Base-by-base conservation (phyloP, 257 asterid species). In the Solanum tarapatanum region DNA sequence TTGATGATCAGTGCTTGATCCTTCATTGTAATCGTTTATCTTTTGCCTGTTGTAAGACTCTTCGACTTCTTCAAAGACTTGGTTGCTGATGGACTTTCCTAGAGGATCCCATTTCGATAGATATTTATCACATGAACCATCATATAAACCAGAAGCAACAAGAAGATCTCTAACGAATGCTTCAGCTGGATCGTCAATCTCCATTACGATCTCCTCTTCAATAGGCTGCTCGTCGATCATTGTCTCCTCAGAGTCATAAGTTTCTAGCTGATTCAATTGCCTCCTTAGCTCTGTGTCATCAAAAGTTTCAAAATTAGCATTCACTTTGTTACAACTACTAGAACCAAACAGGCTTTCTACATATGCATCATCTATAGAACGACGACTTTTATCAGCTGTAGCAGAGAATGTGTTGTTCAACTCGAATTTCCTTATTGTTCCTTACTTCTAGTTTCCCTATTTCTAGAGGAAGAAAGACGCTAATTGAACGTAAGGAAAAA, bases 141-240 rank as follows among this genome's bases (percentile, higher is more conserved):
- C 93, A 41, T 94, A 97, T n/a, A 95, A 90, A 86, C 99, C 98
- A 84, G 98, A 92, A 90, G 94, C 97, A 35, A 94, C 85, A 13
- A 97, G 98, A 91, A 97, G 92, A 87, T 96, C 98, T 91, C 95
- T 92, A 51, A 97, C 62, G 68, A 93, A 97, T 88, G 96, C 94
- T 93, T 96, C 94, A 32, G 89, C 92, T 69, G 89, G 94, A 89
- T 96, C 94, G 85, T 93, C 93, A 84, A 93, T 91, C 76, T 91
- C 92, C 87, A 62, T 66, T 88, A 87, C 0, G 19, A 68, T 86
- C 85, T 94, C 98, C 32, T 86, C 90, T 87, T 94, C 96, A 10
- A 77, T 35, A 33, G 93, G 87, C 87, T 90, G 91, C 85, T 94
- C 95, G 36, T 91, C 94, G 28, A 87, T 84, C 51, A 86, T 39